A percentile compares a stretch with the other conserved stretches of the same genome.
Conservation (phyloP, 371 early-diverging fungal genomes). For the Cokeromyces recurvatus region DNA sequence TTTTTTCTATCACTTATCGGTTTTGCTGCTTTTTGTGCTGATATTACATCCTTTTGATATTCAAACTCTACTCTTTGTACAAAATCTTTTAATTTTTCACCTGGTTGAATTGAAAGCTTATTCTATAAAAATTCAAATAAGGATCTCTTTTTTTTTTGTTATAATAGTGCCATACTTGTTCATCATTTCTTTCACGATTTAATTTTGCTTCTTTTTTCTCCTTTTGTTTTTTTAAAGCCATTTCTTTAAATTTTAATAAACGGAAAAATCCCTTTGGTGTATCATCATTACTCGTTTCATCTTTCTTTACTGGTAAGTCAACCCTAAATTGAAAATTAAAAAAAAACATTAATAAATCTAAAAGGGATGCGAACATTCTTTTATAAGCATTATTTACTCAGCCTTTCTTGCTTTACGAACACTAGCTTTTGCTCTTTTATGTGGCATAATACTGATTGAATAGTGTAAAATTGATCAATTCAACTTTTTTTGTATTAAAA, state of each 20-base stretch:
- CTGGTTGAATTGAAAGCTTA: conserved; percentile 29
- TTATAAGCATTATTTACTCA: conserved; percentile 16
- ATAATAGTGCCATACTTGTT: no score
- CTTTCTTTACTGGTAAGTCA: conserved; percentile 18
- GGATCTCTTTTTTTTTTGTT: no score
- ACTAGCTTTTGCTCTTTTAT: conserved; percentile 40
- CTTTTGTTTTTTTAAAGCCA: conserved; percentile 25
- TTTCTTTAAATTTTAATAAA: conserved; percentile 33
- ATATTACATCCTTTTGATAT: conserved; percentile 22
- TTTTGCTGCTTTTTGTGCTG: conserved; percentile 28
- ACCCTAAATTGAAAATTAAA: no score
- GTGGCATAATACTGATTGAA: conserved; percentile 22
- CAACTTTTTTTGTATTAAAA: no score
- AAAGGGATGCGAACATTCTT: neutral
- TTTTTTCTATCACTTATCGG: conserved; percentile 30
- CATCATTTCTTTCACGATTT: no score
- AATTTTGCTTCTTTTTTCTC: conserved; percentile 29
- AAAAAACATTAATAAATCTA: no score
- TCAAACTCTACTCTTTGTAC: conserved; percentile 35
- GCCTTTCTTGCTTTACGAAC: conserved; percentile 26
- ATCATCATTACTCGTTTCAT: conserved; percentile 18
- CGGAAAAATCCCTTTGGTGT: conserved; percentile 41
- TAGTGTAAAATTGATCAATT: no score
- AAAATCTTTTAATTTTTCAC: conserved; percentile 41
- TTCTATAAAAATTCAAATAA: conserved; percentile 2